Evolutionary conservation across 345 rosid genomes (phyloP).

Genomic region (Arabis hirsuta): DNA sequence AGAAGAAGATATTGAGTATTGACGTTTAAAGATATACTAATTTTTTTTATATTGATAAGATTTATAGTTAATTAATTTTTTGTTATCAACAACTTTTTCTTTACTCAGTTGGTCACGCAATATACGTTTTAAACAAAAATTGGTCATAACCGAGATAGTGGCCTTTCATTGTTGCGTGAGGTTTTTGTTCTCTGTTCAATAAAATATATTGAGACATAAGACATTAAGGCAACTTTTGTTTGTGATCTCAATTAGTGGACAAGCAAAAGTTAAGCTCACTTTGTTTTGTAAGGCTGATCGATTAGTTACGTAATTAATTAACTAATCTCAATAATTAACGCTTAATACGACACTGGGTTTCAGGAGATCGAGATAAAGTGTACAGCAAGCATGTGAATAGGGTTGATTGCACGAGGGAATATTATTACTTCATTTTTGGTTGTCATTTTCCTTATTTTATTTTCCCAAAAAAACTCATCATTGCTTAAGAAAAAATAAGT

Average conservation of each 20-base stretch:
- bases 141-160: constrained; percentile 23
- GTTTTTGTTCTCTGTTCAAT: constrained; percentile 37
- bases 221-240: constrained; percentile 30
- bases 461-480: constrained; percentile 25
- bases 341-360: constrained; percentile 47
- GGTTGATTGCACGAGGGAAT: constrained; percentile 47
- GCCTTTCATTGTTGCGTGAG: constrained; percentile 45
- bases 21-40: background rate
- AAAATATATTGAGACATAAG: constrained; percentile 5
- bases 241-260: constrained; percentile 32
- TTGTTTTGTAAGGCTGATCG: constrained; percentile 37
- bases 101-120: constrained; percentile 3
- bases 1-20: background rate
- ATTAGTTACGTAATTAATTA: constrained; percentile 30
- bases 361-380: constrained; percentile 45
- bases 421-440: constrained; percentile 47
- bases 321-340: constrained; percentile 13
- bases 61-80: background rate
- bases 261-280: constrained; percentile 35
- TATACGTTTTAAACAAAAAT: background rate
- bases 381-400: constrained; percentile 46
- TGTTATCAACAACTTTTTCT: constrained; percentile 3
- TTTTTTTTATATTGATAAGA: background rate
- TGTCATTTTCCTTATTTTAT: constrained; percentile 36
- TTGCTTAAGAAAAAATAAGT: background rate